Base-by-base conservation (phyloP, 441 rosid genomes). In the Jatropha multifida region DNA sequence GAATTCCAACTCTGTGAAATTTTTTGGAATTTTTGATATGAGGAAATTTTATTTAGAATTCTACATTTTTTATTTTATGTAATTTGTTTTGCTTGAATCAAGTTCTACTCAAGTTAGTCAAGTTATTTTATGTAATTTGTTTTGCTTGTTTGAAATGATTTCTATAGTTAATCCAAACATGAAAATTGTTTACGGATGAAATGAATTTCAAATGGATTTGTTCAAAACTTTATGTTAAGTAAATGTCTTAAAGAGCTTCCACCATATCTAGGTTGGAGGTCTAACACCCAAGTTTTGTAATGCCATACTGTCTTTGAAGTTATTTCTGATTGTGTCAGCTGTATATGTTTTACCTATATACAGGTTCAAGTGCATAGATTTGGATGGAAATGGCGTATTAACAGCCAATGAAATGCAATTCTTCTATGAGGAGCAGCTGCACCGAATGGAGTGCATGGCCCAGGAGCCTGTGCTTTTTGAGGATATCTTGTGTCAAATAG, bases 361-460 rank as follows among this genome's bases (percentile, higher is more conserved):
- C 73, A 95, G 99, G 98, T 95, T 93, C 90, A 95, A 84, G 81
- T 95, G 98, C 85, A 78, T 93, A 80, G 99, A 95, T 88, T 86
- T 95, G 89, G 99, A 95, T 87, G 96, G 91, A 18, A 93, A 95
- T 79, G 97, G 97, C 73, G 72, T 90, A 69, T 71, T 95, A 73
- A 93, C 97, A 0, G 79, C 90, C 70, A 89, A 89, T 69, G 99
- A 95, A 81, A 84, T 95, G 88, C 98, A 93, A 74, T 95, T 88
- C 89, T 95, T 92, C 83, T 95, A 90, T 72, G 98, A 93, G 79
- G 99, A 95, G 84, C 97, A 95, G 80, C 82, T 93, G 83, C 99
- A 95, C 83, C 93, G 99, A 41, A 95, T 95, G 98, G 99, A 95
- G 81, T 95, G 99, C 82, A 88, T 95, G 94, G 92, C 94, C 5